phyloP scores from a whole-genome alignment of 306 rosid genomes.

The Prunus salicina region DNA sequence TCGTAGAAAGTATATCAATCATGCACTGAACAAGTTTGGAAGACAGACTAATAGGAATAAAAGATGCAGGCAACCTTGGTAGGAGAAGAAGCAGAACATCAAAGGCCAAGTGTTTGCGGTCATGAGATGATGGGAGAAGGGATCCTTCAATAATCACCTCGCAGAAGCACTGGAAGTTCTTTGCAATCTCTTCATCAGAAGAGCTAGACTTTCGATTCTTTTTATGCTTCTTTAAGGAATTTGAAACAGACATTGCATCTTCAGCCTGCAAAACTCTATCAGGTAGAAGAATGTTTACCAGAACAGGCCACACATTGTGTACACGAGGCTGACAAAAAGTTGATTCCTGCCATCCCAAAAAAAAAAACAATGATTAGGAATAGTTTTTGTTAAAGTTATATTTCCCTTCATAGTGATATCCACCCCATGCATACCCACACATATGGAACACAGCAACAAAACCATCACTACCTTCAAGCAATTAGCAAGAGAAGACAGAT shows the following conservation, averaged over 20 bases:
- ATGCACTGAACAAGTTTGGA: slow-evolving; percentile 87
- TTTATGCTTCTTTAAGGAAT: slow-evolving; percentile 77
- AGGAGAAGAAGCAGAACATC: slow-evolving; percentile 73
- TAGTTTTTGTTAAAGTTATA: background rate
- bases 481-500: slow-evolving; percentile 62
- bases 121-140: slow-evolving; percentile 93
- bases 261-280: slow-evolving; percentile 60
- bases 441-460: background rate
- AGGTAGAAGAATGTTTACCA: slow-evolving; percentile 66
- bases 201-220: slow-evolving; percentile 74
- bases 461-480: slow-evolving; percentile 67
- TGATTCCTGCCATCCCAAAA: slow-evolving; percentile 69
- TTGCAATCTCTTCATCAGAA: slow-evolving; percentile 72
- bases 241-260: slow-evolving; percentile 62
- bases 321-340: slow-evolving; percentile 94
- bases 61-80: slow-evolving; percentile 76
- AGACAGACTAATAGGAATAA: slow-evolving; percentile 60
- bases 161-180: slow-evolving; percentile 58
- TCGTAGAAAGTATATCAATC: slow-evolving; percentile 73
- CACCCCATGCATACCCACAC: background rate
- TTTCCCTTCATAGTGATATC: slow-evolving; percentile 4
- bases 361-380: background rate
- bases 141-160: slow-evolving; percentile 84
- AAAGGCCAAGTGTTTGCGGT: slow-evolving; percentile 87
- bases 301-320: slow-evolving; percentile 85